Percentiles rank a stretch among this genome's conserved stretches.
Evolutionary conservation across 805 yeast genomes (phyloP).

Genomic region (Pichia deserticola): DNA sequence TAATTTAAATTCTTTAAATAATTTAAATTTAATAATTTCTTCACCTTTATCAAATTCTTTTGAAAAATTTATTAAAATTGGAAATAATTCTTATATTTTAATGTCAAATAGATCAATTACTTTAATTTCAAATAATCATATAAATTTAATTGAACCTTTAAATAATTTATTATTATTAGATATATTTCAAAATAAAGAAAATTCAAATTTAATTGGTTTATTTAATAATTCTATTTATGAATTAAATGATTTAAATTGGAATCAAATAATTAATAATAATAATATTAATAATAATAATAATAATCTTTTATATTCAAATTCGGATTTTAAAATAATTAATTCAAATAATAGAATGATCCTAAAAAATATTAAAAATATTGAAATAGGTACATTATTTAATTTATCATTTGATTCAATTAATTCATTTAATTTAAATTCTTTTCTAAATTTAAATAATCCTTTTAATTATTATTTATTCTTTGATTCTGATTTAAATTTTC

Average conservation of each 20-base stretch:
- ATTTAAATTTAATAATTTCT: conserved; percentile 14
- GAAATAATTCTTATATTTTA: conserved; percentile 13
- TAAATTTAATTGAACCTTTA: conserved; percentile 5
- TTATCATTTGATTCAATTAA: not conserved
- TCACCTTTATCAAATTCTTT: conserved; percentile 19
- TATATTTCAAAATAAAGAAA: not conserved
- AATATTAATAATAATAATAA: not conserved
- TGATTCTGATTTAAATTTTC: conserved; percentile 5
- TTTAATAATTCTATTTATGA: conserved; percentile 1
- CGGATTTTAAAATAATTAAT: conserved; percentile 1
- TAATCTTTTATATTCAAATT: conserved; percentile 1
- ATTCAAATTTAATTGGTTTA: conserved; percentile 1
- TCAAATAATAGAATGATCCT: not conserved
- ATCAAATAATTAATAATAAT: too few relatives aligned
- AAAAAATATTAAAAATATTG: not conserved
- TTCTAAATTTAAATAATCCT: conserved; percentile 5
- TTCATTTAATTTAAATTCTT: conserved; percentile 8
- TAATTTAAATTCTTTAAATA: conserved; percentile 4
- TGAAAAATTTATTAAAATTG: conserved; percentile 12
- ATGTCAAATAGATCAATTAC: conserved; percentile 18
- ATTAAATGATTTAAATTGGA: not conserved
- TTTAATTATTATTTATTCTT: conserved; percentile 9
- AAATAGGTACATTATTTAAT: conserved; percentile 6
- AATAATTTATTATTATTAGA: not conserved
- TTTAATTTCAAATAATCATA: conserved; percentile 8